Evolutionary conservation across 2,329 filamentous ascomycete species (phyloP).

Genomic region (Alternaria gansuensis): DNA sequence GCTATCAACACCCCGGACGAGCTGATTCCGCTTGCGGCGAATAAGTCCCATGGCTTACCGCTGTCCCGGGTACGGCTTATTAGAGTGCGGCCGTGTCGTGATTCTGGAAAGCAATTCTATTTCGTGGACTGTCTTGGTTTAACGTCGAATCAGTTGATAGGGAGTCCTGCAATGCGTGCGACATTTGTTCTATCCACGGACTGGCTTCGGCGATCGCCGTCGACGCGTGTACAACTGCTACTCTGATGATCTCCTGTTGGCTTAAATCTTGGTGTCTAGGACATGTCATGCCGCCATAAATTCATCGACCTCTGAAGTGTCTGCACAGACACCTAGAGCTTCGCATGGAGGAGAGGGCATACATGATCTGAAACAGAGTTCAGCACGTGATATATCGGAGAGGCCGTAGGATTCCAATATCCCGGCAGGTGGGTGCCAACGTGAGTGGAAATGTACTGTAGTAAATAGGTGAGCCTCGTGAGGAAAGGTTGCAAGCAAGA

Average conservation of each 20-base stretch:
- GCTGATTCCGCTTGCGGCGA: conserved; percentile 14
- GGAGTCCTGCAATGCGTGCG: conserved; percentile 1
- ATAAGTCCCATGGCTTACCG: conserved; percentile 12
- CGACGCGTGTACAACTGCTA: neutral
- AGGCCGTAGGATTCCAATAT: neutral
- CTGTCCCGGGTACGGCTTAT: neutral
- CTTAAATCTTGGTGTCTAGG: neutral
- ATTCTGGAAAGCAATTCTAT: neutral
- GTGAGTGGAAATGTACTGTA: neutral
- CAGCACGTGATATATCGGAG: neutral
- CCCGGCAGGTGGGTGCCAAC: neutral
- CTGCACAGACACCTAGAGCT: neutral
- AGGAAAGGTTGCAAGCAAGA: conserved; percentile 1
- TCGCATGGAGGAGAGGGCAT: neutral
- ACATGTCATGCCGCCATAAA: neutral
- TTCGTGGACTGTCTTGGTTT: neutral
- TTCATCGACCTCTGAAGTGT: neutral
- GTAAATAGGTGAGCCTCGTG: neutral
- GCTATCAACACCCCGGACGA: conserved; percentile 20
- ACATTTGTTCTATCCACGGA: neutral
- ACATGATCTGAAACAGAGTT: neutral
- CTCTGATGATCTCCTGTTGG: neutral
- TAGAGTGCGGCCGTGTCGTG: conserved; percentile 6
- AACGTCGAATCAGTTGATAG: neutral
- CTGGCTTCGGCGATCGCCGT: neutral